Conservation (phyloP, 148 eudicot genomes). For the Hydrangea macrophylla region DNA sequence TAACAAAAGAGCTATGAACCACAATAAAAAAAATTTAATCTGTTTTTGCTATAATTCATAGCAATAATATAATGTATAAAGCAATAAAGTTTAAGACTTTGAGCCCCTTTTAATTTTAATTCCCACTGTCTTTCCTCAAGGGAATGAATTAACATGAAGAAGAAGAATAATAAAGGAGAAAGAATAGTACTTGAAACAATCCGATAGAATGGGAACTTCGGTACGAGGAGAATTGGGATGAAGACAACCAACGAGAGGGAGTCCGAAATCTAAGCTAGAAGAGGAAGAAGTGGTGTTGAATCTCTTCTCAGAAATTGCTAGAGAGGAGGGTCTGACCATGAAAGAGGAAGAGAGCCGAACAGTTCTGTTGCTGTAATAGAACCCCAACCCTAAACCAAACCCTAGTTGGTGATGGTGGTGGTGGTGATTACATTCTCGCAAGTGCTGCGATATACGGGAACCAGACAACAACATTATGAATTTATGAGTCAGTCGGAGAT, state of each 20-base stretch:
- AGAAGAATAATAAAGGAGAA: not conserved
- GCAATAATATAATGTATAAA: too few relatives aligned
- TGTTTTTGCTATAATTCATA: too few relatives aligned
- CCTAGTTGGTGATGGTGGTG: slow-evolving; percentile 14
- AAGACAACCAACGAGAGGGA: slow-evolving; percentile 25
- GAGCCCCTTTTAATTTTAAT: not conserved
- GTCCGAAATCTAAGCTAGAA: slow-evolving; percentile 16
- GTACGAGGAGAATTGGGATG: slow-evolving; percentile 26
- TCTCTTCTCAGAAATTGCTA: slow-evolving; percentile 11
- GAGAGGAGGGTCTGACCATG: not conserved
- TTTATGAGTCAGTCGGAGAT: slow-evolving; percentile 6
- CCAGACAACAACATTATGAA: slow-evolving; percentile 23
- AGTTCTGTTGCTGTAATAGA: not conserved
- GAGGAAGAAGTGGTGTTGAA: slow-evolving; percentile 18
- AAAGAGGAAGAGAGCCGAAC: not conserved
- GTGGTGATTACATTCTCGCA: slow-evolving; percentile 17
- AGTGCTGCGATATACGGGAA: slow-evolving; percentile 28
- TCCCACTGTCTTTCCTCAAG: not conserved
- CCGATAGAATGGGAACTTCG: slow-evolving; percentile 25
- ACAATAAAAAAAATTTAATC: too few relatives aligned
- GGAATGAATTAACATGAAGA: not conserved
- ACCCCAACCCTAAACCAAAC: slow-evolving; percentile 16
- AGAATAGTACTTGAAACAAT: slow-evolving; percentile 47
- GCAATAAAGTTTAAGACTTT: too few relatives aligned
- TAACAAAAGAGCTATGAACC: too few relatives aligned